Conservation (phyloP, 1,284 basidiomycete species). For the Mrakiaceae sp. region DNA sequence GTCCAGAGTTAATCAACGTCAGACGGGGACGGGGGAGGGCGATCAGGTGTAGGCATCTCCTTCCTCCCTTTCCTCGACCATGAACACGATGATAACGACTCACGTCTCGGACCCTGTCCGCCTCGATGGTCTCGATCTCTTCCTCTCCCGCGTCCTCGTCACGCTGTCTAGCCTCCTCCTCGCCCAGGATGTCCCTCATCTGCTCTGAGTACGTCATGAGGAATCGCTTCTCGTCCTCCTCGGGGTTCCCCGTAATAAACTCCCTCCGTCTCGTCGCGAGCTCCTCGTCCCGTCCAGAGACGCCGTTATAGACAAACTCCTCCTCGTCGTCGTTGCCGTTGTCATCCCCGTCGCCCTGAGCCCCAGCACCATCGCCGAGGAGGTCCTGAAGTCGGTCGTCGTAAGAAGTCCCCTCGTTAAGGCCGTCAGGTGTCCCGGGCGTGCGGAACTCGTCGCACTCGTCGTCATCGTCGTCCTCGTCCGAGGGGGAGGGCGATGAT, state of each 20-base stretch:
- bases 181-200: constrained; percentile 20
- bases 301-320: neutral
- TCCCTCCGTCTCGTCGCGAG: neutral
- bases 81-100: neutral
- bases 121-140: constrained; percentile 4
- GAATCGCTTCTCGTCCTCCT: constrained; percentile 3
- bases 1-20: neutral
- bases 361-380: neutral
- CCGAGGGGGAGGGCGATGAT: neutral
- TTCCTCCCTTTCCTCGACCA: no score
- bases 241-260: neutral
- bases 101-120: neutral
- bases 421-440: neutral
- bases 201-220: neutral
- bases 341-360: neutral
- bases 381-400: constrained; percentile 2
- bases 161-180: constrained; percentile 18
- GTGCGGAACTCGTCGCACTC: neutral
- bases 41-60: no score
- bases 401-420: neutral
- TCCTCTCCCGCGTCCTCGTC: constrained; percentile 22
- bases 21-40: constrained; percentile 11
- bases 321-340: neutral
- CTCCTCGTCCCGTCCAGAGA: neutral
- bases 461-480: neutral